Conservation (phyloP, 495 filamentous ascomycete species). For the Aeminium ludgeri region DNA sequence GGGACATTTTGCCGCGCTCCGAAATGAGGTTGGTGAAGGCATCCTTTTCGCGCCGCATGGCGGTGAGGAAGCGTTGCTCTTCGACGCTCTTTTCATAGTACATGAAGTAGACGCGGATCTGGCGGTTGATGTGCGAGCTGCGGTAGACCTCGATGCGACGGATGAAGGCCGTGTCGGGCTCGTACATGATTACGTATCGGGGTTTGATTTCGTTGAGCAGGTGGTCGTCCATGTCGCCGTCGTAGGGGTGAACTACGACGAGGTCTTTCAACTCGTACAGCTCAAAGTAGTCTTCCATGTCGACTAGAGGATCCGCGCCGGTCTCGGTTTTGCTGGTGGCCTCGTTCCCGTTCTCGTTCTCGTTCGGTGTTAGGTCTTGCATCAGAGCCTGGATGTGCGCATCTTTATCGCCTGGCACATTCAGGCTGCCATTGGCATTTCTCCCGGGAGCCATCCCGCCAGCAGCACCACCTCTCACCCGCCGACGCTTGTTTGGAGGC, state of each 20-base stretch:
- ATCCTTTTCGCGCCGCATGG: slow-evolving; percentile 83
- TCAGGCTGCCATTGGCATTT: slow-evolving; percentile 48
- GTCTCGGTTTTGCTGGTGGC: slow-evolving; percentile 54
- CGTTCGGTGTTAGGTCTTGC: slow-evolving; percentile 48
- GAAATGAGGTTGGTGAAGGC: slow-evolving; percentile 84
- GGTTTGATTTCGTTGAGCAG: slow-evolving; percentile 84
- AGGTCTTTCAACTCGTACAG: slow-evolving; percentile 85
- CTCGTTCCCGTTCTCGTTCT: slow-evolving; percentile 37
- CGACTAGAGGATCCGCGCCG: slow-evolving; percentile 60
- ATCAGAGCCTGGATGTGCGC: slow-evolving; percentile 52
- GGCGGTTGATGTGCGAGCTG: slow-evolving; percentile 75
- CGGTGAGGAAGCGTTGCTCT: slow-evolving; percentile 84
- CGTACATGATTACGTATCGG: slow-evolving; percentile 95
- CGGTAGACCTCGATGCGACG: slow-evolving; percentile 89
- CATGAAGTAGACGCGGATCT: slow-evolving; percentile 85
- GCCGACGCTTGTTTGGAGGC: slow-evolving; percentile 73
- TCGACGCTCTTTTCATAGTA: slow-evolving; percentile 92
- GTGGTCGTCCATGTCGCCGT: slow-evolving; percentile 91
- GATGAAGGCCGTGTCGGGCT: slow-evolving; percentile 90
- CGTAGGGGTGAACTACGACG: slow-evolving; percentile 79
- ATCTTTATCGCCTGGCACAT: slow-evolving; percentile 65
- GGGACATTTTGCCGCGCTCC: slow-evolving; percentile 80
- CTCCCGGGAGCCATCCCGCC: slow-evolving; percentile 37
- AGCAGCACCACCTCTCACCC: slow-evolving; percentile 67
- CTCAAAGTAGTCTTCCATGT: slow-evolving; percentile 75